Evolutionary conservation across 164 flowering plant genomes (phyloP).

Genomic region (Aristolochia contorta): DNA sequence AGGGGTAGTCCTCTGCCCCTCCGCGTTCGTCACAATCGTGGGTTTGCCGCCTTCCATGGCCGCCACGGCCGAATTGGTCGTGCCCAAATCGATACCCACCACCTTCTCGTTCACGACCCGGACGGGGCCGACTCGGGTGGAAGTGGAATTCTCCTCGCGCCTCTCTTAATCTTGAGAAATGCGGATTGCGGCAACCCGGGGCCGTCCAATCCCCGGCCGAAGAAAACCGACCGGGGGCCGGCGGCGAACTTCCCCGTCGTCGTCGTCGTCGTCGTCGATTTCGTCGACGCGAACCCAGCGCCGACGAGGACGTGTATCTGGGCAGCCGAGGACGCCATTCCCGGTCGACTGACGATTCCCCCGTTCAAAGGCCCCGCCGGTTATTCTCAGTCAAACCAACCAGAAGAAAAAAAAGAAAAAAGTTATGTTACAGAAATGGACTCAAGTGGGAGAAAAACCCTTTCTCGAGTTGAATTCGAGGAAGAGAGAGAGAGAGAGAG

Average conservation of each 20-base stretch:
- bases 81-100: slow-evolving; percentile 60
- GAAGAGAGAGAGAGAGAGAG: background rate
- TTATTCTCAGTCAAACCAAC: no score
- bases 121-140: slow-evolving; percentile 17
- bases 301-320: slow-evolving; percentile 34
- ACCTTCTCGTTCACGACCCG: slow-evolving; percentile 48
- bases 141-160: background rate
- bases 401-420: no score
- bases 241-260: background rate
- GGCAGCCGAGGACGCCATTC: slow-evolving; percentile 38
- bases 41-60: slow-evolving; percentile 84
- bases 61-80: slow-evolving; percentile 65
- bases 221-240: slow-evolving; percentile 21
- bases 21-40: slow-evolving; percentile 59
- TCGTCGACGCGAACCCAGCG: slow-evolving; percentile 14
- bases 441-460: no score
- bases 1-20: slow-evolving; percentile 83
- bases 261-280: slow-evolving; percentile 12
- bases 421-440: no score
- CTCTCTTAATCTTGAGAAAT: slow-evolving; percentile 13
- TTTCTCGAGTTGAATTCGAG: no score
- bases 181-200: slow-evolving; percentile 13
- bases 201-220: slow-evolving; percentile 25
- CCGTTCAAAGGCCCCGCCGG: no score
- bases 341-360: background rate